These are phyloP conservation scores for Fusarium sp. DNA, from an alignment of 2,329 filamentous ascomycete genomes.

Conservation along the genomic window DNA sequence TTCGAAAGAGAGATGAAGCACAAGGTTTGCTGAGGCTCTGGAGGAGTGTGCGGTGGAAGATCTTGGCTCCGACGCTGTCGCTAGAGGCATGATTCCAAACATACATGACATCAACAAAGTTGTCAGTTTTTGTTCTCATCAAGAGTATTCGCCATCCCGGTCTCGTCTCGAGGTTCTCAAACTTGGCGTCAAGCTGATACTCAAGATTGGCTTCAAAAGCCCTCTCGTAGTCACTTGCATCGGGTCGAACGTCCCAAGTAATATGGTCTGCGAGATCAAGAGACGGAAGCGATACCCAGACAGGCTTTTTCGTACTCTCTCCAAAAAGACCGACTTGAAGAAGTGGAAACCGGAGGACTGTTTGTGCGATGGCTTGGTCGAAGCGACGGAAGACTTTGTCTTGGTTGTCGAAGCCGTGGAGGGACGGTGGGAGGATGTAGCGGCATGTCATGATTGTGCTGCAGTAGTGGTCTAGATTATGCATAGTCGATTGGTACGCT, in stretches of 20 bases:
- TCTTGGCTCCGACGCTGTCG: slow-evolving; percentile 3
- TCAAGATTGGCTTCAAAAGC: neutral
- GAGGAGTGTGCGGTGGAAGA: neutral
- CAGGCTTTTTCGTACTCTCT: neutral
- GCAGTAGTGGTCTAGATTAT: neutral
- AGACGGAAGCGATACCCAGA: neutral
- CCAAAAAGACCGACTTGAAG: neutral
- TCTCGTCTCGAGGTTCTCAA: neutral
- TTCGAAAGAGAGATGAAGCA: neutral
- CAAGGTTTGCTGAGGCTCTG: neutral
- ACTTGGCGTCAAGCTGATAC: slow-evolving; percentile 11
- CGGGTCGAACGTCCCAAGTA: neutral
- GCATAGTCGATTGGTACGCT: slow-evolving; percentile 11
- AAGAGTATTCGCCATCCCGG: slow-evolving; percentile 9
- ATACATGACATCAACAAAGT: slow-evolving; percentile 13
- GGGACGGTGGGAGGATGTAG: neutral
- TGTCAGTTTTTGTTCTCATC: neutral
- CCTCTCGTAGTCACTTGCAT: neutral
- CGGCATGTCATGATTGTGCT: slow-evolving; percentile 6
- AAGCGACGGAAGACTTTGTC: neutral
- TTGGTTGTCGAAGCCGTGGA: neutral
- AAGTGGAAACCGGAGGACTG: neutral
- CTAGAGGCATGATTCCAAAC: neutral
- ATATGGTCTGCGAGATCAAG: slow-evolving; percentile 13
- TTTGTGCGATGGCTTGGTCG: slow-evolving; percentile 2